A percentile compares a stretch with the other conserved stretches of the same genome.
Evolutionary conservation across 2,329 filamentous ascomycete genomes (phyloP).

Genomic region (Lecanicillium sp.): DNA sequence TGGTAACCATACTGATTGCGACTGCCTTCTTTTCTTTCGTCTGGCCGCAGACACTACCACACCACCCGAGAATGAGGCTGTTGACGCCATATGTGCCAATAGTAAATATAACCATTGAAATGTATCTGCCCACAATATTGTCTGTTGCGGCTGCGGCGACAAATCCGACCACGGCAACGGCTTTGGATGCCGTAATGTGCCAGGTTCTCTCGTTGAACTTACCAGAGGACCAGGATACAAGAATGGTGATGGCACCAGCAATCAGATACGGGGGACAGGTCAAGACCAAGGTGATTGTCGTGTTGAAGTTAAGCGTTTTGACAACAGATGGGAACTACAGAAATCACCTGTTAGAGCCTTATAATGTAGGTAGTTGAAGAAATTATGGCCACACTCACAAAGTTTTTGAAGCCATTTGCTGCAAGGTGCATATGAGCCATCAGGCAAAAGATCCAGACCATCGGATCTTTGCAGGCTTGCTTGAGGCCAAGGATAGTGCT

Average conservation of each 20-base stretch:
- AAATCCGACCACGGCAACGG: slow-evolving; percentile 31
- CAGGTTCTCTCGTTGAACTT: slow-evolving; percentile 34
- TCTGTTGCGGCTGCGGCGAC: slow-evolving; percentile 17
- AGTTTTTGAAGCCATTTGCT: slow-evolving; percentile 36
- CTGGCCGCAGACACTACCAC: slow-evolving; percentile 29
- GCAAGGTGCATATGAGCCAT: slow-evolving; percentile 44
- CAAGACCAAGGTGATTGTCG: slow-evolving; percentile 39
- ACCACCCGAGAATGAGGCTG: slow-evolving; percentile 28
- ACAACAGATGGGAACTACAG: slow-evolving; percentile 31
- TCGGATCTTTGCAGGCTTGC: slow-evolving; percentile 30
- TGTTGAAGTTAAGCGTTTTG: slow-evolving; percentile 36
- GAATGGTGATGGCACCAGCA: slow-evolving; percentile 18
- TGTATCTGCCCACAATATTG: slow-evolving; percentile 19
- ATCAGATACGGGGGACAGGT: slow-evolving; percentile 29
- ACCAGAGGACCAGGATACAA: slow-evolving; percentile 24
- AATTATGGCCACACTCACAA: slow-evolving; percentile 17
- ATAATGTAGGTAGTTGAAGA: too few relatives aligned
- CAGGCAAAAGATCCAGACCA: slow-evolving; percentile 37
- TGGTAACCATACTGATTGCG: slow-evolving; percentile 25
- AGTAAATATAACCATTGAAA: slow-evolving; percentile 23
- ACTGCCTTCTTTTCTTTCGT: slow-evolving; percentile 36
- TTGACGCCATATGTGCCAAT: slow-evolving; percentile 27
- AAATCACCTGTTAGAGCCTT: background rate
- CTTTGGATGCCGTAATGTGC: slow-evolving; percentile 33
- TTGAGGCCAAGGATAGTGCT: slow-evolving; percentile 18